A percentile compares a stretch with the other conserved stretches of the same genome.
These are phyloP conservation scores for Mycosphaerelloides madeirae DNA, from an alignment of 2,329 filamentous ascomycete species.

Conservation along the genomic window DNA sequence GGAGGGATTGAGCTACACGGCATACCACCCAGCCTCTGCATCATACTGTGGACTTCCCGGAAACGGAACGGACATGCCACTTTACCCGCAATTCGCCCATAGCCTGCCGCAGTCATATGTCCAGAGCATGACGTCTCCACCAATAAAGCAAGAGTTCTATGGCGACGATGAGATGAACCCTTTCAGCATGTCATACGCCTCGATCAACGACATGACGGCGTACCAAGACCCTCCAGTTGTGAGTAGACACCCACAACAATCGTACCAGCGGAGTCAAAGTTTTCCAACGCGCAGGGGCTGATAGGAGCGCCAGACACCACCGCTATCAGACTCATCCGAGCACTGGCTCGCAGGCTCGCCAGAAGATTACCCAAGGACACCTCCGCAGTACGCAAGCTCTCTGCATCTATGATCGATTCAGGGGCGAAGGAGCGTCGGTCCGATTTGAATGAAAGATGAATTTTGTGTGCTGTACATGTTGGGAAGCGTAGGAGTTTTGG, in stretches of 20 bases:
- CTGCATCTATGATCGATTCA: conserved; percentile 15
- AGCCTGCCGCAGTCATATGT: conserved; percentile 37
- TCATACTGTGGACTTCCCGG: conserved; percentile 22
- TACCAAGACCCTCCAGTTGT: conserved; percentile 72
- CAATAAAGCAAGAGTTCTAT: conserved; percentile 64
- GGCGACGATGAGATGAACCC: conserved; percentile 58
- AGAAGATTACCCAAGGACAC: conserved; percentile 52
- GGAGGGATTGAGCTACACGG: conserved; percentile 56
- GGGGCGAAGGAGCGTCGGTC: not conserved
- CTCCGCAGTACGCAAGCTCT: conserved; percentile 64
- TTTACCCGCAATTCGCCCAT: conserved; percentile 53
- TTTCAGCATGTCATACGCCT: conserved; percentile 65
- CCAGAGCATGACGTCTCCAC: conserved; percentile 41
- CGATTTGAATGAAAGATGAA: not conserved
- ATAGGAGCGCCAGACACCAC: conserved; percentile 59
- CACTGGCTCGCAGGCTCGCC: conserved; percentile 50
- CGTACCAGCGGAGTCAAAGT: conserved; percentile 14
- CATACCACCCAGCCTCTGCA: conserved; percentile 18
- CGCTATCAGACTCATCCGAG: conserved; percentile 67
- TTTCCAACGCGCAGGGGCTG: conserved; percentile 25
- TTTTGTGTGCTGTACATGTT: conserved; percentile 2
- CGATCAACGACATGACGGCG: conserved; percentile 44
- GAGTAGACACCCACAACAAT: conserved; percentile 34
- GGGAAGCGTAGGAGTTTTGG: conserved; percentile 7
- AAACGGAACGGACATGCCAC: conserved; percentile 44